These are phyloP conservation scores for Magnolia kwangsiensis DNA, from an alignment of 164 flowering plant genomes.

Conservation along the genomic window DNA sequence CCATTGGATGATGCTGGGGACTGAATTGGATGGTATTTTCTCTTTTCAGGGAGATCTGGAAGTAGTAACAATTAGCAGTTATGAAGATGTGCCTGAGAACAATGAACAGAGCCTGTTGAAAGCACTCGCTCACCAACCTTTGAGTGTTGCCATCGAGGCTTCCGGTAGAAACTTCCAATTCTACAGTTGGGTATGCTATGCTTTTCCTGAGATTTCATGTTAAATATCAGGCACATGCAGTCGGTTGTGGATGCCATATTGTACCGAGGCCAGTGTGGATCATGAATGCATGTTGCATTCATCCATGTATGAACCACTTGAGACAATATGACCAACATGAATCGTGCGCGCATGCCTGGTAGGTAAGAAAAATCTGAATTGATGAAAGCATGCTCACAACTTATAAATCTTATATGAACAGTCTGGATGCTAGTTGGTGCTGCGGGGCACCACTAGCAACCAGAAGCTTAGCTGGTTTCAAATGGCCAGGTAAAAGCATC, in stretches of 20 bases:
- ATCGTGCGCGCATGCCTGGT: no score
- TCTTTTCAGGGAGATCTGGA: conserved; percentile 17
- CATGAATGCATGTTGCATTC: background rate
- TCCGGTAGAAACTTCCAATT: conserved; percentile 92
- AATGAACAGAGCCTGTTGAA: conserved; percentile 63
- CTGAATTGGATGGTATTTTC: background rate
- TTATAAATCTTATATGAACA: no score
- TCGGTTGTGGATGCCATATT: background rate
- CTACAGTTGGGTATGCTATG: conserved; percentile 67
- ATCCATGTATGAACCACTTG: no score
- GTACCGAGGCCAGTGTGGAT: background rate
- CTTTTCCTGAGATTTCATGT: background rate
- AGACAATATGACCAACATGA: no score
- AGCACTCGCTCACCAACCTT: conserved; percentile 86
- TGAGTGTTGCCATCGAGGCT: conserved; percentile 91
- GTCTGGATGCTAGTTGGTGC: no score
- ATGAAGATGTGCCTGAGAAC: conserved; percentile 59
- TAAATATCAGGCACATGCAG: background rate
- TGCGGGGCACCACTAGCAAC: no score
- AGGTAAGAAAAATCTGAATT: no score
- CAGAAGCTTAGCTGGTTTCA: no score
- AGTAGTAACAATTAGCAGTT: conserved; percentile 44
- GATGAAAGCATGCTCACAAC: no score
- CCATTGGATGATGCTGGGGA: background rate
- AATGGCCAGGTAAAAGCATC: no score